phyloP scores from a whole-genome alignment of 1,284 basidiomycete genomes.

The Schizophyllum commune region DNA sequence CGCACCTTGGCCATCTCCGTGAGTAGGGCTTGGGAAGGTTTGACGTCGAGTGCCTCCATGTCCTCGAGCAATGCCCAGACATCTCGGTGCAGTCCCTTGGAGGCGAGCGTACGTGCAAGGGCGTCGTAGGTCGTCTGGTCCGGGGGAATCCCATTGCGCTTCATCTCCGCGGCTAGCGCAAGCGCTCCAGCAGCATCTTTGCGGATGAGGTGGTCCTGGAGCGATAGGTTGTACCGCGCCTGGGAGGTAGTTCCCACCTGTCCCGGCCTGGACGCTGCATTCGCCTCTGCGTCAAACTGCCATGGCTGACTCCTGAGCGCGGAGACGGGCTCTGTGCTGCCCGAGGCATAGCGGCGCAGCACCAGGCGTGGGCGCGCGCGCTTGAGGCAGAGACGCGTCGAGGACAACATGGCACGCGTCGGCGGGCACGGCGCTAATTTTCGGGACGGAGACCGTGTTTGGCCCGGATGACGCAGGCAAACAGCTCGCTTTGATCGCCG shows the following conservation, averaged over 20 bases:
- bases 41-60: constrained; percentile 51
- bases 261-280: constrained; percentile 20
- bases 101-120: constrained; percentile 41
- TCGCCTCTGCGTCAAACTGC: constrained; percentile 19
- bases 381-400: constrained; percentile 29
- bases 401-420: constrained; percentile 28
- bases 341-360: too few species aligned
- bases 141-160: constrained; percentile 18
- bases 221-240: constrained; percentile 30
- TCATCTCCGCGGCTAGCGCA: constrained; percentile 45
- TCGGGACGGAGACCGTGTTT: too few species aligned
- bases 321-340: background rate
- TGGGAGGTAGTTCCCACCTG: constrained; percentile 17
- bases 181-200: constrained; percentile 23
- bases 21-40: constrained; percentile 51
- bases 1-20: constrained; percentile 57
- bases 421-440: too few species aligned
- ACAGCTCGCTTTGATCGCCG: background rate
- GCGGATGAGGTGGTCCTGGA: constrained; percentile 28
- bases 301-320: constrained; percentile 20
- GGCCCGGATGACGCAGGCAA: background rate
- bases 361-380: constrained; percentile 6
- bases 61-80: constrained; percentile 70
- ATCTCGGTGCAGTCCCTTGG: constrained; percentile 34
- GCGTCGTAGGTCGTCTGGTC: constrained; percentile 47